Percentiles rank a stretch among this genome's conserved stretches.
phyloP scores from a whole-genome alignment of 2,329 filamentous ascomycete genomes.

The Botrytis porri region DNA sequence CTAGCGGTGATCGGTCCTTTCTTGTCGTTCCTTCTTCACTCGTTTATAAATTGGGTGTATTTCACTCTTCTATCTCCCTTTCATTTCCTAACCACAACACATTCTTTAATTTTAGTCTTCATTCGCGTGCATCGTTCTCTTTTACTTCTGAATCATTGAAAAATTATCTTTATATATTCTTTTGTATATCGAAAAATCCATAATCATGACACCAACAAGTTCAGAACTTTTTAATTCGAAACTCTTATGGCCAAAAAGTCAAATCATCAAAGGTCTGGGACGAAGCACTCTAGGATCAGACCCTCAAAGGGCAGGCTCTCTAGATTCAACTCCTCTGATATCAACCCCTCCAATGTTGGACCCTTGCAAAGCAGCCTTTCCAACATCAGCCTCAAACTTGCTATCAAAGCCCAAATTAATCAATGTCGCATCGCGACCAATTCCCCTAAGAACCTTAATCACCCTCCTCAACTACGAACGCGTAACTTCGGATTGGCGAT shows the following conservation, averaged over 20 bases:
- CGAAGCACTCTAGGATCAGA: not conserved
- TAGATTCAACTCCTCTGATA: not conserved
- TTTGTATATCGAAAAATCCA: not conserved
- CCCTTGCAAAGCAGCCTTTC: not conserved
- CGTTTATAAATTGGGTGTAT: too few species aligned
- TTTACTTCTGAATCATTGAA: not conserved
- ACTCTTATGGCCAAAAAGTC: fast-evolving
- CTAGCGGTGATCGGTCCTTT: not conserved
- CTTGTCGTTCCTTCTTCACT: not conserved
- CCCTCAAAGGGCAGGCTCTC: not conserved
- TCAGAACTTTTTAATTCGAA: not conserved
- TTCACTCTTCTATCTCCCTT: not conserved
- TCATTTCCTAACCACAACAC: too few species aligned
- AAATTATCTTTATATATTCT: not conserved
- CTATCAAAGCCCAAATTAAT: not conserved
- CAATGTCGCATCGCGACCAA: not conserved
- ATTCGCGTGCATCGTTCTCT: not conserved
- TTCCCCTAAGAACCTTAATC: not conserved
- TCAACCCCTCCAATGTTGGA: not conserved
- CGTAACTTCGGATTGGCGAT: not conserved
- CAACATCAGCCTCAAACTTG: not conserved
- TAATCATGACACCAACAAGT: not conserved
- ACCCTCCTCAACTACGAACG: not conserved
- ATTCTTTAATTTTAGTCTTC: not conserved
- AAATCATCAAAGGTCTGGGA: not conserved